Base-by-base conservation (phyloP, 768 basidiomycete species). In the Podaxis rugospora region DNA sequence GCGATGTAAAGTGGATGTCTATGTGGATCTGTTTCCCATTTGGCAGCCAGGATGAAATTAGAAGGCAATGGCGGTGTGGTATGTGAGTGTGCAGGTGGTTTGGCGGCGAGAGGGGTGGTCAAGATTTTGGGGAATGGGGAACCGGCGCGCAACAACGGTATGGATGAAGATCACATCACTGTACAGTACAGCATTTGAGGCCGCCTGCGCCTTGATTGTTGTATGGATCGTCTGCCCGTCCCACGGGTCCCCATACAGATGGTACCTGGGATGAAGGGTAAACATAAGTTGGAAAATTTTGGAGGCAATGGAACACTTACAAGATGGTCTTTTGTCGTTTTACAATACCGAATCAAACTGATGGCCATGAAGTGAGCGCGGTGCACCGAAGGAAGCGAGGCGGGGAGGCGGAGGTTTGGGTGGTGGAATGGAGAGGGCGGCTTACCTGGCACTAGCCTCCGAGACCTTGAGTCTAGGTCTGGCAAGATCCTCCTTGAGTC, bases 221-320 rank as follows among this genome's bases (percentile, higher is more conserved):
- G 69, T 94, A 98, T 51, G 96, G 96, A 71, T 99, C 96, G 62
- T 96, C 93, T 46, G 85, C 86, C 70, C 90, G 92, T 65, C 86
- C 86, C n/a, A 96, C 88, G 23, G 92, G 89, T 9, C 97, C 97
- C 97, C 97, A 99, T 1, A 99, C 93, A 18, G 92, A 94, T 25
- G 95, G 95, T 52, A 96, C 89, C 90, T 95, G 68, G 23, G 67
- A 66, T 28, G 56, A 54, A 46, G 69, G 55, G 69, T 67, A 37
- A 50, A 47, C 23, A 55, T 44, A 28, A 62, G 39, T 42, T 46
- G 36, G 36, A 51, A 53, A 57, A 61, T 25, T n/a, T 25, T 23
- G 37, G 44, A 10, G 32, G 57, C 37, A 49, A 39, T 28, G 9
- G 37, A 54, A 28, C 39, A 74, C 75, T 56, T 59, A 77, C 78